Percentiles rank a stretch among this genome's conserved stretches.
phyloP scores from a whole-genome alignment of 345 rosid species.

The Eucalyptus tenuipes region DNA sequence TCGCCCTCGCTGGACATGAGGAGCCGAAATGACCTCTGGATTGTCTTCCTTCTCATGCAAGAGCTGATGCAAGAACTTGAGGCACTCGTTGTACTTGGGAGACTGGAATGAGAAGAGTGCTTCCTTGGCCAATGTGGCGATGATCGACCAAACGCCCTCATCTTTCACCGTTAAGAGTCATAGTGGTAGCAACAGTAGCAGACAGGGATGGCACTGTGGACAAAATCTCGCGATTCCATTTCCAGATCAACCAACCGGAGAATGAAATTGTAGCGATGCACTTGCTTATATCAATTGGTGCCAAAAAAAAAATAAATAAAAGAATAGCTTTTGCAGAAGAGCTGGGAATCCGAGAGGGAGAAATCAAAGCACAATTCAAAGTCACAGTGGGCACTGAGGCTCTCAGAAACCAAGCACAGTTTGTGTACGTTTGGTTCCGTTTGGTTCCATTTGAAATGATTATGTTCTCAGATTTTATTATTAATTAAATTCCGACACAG shows the following conservation, averaged over 20 bases:
- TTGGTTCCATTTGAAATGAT: too few species aligned
- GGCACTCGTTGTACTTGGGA: neutral
- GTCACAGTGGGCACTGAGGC: rapidly evolving
- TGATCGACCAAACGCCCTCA: neutral
- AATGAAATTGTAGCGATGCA: too few species aligned
- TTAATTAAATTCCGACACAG: rapidly evolving
- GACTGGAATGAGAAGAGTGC: neutral
- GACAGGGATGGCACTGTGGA: rapidly evolving
- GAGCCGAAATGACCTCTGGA: neutral
- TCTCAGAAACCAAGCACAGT: rapidly evolving
- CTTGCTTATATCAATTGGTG: neutral
- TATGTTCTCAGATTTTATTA: rapidly evolving
- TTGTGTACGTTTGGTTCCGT: rapidly evolving
- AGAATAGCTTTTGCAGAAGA: too few species aligned
- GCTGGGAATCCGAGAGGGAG: neutral
- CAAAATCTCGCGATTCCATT: neutral
- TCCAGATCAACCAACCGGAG: neutral
- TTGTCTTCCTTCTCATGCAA: neutral
- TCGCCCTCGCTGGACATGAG: rapidly evolving
- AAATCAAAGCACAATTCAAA: neutral
- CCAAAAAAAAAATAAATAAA: too few species aligned
- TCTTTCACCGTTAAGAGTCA: neutral
- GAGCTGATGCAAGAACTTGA: neutral
- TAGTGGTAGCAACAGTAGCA: rapidly evolving
- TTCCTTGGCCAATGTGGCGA: neutral